Percentiles rank a stretch among this genome's conserved stretches.
Evolutionary conservation across 208 protist genomes (phyloP).

Genomic region (Trypanosoma conorhini): DNA sequence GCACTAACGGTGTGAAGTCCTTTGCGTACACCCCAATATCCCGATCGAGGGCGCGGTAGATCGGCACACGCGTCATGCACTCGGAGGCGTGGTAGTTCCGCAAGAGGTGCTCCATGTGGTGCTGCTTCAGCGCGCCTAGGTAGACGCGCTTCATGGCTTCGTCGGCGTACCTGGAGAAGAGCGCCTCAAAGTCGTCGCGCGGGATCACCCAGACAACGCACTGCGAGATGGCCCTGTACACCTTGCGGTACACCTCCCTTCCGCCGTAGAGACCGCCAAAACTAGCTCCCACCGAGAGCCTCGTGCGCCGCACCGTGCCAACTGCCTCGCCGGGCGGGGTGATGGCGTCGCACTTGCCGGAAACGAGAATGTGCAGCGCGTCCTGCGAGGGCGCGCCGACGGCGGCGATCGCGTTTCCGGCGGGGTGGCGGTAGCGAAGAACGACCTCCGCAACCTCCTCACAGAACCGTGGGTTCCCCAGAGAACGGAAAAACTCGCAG

Average conservation of each 20-base stretch:
- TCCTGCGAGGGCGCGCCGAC: slow-evolving; percentile 53
- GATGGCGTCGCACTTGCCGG: slow-evolving; percentile 64
- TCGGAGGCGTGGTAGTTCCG: slow-evolving; percentile 42
- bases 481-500: slow-evolving; percentile 50
- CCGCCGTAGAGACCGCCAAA: slow-evolving; percentile 85
- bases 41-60: slow-evolving; percentile 68
- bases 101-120: slow-evolving; percentile 49
- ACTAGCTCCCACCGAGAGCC: slow-evolving; percentile 35
- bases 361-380: slow-evolving; percentile 76
- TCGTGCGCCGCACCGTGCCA: slow-evolving; percentile 25
- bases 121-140: slow-evolving; percentile 40
- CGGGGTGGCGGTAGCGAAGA: slow-evolving; percentile 46
- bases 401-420: slow-evolving; percentile 63
- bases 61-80: slow-evolving; percentile 61
- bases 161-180: slow-evolving; percentile 61
- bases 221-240: slow-evolving; percentile 69
- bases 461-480: slow-evolving; percentile 57
- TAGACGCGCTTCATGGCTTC: slow-evolving; percentile 56
- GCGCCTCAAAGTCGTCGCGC: slow-evolving; percentile 58
- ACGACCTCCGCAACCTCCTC: slow-evolving; percentile 68
- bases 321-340: neutral
- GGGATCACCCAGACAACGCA: slow-evolving; percentile 79
- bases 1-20: slow-evolving; percentile 71
- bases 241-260: slow-evolving; percentile 47
- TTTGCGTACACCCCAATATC: slow-evolving; percentile 44